These are phyloP conservation scores for Tulasnella sp. DNA, from an alignment of 768 basidiomycete genomes.

Conservation along the genomic window DNA sequence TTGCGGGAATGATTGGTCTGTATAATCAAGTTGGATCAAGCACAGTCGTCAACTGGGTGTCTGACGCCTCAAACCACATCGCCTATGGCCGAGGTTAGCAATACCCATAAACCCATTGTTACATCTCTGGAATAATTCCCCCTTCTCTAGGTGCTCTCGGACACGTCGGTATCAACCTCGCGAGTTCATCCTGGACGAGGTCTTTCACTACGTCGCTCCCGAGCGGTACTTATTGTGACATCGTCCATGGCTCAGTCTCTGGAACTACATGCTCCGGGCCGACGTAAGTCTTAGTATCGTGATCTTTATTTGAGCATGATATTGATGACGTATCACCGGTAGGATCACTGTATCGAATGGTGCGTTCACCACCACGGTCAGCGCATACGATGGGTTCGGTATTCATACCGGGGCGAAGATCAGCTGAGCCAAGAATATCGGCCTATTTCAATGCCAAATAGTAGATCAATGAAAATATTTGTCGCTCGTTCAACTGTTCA, in stretches of 20 bases:
- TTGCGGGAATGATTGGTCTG: constrained; percentile 15
- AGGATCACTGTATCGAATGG: constrained; percentile 42
- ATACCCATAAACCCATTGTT: background rate
- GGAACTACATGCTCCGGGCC: constrained; percentile 9
- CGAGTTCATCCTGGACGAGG: constrained; percentile 7
- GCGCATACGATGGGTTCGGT: constrained; percentile 36
- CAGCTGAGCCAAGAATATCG: too few relatives aligned
- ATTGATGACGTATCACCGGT: background rate
- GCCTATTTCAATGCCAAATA: too few relatives aligned
- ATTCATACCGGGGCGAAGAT: constrained; percentile 18
- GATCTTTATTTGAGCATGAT: background rate
- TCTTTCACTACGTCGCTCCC: constrained; percentile 13
- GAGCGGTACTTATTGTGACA: constrained; percentile 14
- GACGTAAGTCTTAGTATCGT: background rate
- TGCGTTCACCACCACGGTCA: constrained; percentile 39
- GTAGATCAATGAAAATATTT: background rate
- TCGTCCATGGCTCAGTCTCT: background rate
- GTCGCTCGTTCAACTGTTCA: background rate
- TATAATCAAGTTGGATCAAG: constrained; percentile 8
- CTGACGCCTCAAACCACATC: constrained; percentile 5
- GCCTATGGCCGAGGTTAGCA: constrained; percentile 16
- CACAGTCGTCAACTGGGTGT: constrained; percentile 11
- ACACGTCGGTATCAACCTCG: constrained; percentile 11
- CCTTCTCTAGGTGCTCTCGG: constrained; percentile 12
- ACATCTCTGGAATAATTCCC: background rate